Percentiles rank a stretch among this genome's conserved stretches.
phyloP scores from a whole-genome alignment of 805 yeast genomes.

The Ogataea trehaloabstinens region DNA sequence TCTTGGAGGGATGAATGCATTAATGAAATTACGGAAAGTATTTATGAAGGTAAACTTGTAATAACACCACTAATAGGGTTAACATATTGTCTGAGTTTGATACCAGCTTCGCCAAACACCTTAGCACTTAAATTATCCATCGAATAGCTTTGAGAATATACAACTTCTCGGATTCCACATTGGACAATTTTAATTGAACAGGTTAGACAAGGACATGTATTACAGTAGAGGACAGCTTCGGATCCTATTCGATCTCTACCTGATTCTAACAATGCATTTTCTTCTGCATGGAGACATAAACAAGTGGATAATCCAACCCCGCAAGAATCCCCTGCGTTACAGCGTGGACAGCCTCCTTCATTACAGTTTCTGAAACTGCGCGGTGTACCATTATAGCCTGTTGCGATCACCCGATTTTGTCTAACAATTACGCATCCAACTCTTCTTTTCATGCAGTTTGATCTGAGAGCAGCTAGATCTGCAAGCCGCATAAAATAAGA shows the following conservation, averaged over 20 bases:
- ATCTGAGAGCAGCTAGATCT: constrained; percentile 85
- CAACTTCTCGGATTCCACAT: constrained; percentile 86
- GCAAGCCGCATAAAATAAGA: constrained; percentile 93
- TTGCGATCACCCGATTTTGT: constrained; percentile 83
- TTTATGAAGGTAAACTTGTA: constrained; percentile 1
- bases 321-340: constrained; percentile 65
- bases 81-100: constrained; percentile 60
- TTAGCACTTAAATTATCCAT: constrained; percentile 81
- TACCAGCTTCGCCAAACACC: constrained; percentile 74
- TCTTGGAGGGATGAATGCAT: neutral
- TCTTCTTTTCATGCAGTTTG: constrained; percentile 95
- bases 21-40: neutral
- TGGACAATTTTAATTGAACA: constrained; percentile 95
- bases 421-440: constrained; percentile 96
- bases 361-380: constrained; percentile 83
- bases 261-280: constrained; percentile 90
- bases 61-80: constrained; percentile 34
- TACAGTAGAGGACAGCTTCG: constrained; percentile 75
- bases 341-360: constrained; percentile 92
- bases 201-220: constrained; percentile 96
- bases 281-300: constrained; percentile 95
- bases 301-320: constrained; percentile 80
- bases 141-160: constrained; percentile 86
- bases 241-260: constrained; percentile 82
- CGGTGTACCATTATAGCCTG: constrained; percentile 98